These are phyloP conservation scores for Eucalyptus erythrocorys DNA, from an alignment of 345 rosid species.

Conservation along the genomic window DNA sequence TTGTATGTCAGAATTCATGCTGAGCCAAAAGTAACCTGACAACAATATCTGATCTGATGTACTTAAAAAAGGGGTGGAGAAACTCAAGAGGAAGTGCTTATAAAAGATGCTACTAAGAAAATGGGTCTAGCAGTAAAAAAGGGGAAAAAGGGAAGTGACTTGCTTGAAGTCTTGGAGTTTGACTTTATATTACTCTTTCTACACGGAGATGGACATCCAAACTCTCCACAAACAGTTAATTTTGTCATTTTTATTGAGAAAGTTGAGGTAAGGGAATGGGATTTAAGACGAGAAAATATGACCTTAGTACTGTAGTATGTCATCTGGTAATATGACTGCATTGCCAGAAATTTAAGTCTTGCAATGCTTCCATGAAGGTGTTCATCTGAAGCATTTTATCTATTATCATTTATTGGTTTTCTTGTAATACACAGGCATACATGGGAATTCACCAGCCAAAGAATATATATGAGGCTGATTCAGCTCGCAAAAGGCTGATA, in stretches of 20 bases:
- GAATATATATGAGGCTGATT: constrained; percentile 70
- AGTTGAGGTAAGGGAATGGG: background rate
- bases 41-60: background rate
- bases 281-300: background rate
- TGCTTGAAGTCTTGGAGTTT: background rate
- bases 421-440: constrained; percentile 55
- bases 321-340: background rate
- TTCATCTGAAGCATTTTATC: background rate
- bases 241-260: background rate
- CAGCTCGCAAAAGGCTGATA: constrained; percentile 89
- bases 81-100: background rate
- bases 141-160: background rate
- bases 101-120: background rate
- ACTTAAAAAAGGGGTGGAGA: background rate
- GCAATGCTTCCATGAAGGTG: background rate
- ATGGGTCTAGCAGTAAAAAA: background rate
- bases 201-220: background rate
- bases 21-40: background rate
- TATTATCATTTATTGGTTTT: background rate
- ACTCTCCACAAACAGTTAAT: background rate
- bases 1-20: background rate
- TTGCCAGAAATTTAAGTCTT: background rate
- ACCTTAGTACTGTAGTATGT: background rate
- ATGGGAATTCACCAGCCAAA: constrained; percentile 78
- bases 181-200: background rate